These are phyloP conservation scores for Picea engelmannii DNA, from an alignment of 83 land plant species.

Conservation along the genomic window DNA sequence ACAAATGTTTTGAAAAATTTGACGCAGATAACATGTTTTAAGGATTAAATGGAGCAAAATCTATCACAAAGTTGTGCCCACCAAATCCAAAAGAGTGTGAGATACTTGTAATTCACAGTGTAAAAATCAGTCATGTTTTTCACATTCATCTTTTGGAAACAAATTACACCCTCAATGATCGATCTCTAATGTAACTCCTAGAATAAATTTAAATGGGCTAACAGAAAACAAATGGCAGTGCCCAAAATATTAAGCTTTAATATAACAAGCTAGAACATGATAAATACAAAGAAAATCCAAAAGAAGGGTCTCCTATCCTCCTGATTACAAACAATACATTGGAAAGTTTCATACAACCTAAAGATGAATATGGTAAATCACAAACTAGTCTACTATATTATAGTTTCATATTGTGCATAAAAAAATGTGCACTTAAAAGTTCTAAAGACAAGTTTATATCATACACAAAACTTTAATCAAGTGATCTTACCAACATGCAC, in stretches of 20 bases:
- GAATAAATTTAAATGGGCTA: too few relatives aligned
- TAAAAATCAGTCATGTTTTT: background rate
- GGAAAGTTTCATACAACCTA: background rate
- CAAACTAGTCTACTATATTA: too few relatives aligned
- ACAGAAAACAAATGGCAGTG: background rate
- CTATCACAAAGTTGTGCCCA: slow-evolving; percentile 71
- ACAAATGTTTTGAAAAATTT: too few relatives aligned
- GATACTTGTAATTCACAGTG: slow-evolving; percentile 29
- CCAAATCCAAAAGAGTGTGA: slow-evolving; percentile 78
- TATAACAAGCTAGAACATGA: background rate
- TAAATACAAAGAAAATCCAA: too few relatives aligned
- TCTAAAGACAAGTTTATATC: too few relatives aligned
- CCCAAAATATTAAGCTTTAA: background rate
- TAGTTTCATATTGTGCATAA: background rate
- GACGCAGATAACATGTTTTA: slow-evolving; percentile 12
- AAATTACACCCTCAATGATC: background rate
- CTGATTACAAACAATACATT: background rate
- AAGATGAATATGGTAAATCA: too few relatives aligned
- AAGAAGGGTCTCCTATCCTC: background rate
- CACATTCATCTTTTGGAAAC: background rate
- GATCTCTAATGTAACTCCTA: background rate
- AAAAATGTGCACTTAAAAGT: background rate
- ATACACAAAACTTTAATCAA: too few relatives aligned
- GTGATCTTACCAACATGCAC: too few relatives aligned
- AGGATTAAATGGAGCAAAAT: slow-evolving; percentile 66